Evolutionary conservation across 495 filamentous ascomycete genomes (phyloP), one percentile per base, ranked within the genome.

Genomic region (Penicillium psychrofluorescens): DNA sequence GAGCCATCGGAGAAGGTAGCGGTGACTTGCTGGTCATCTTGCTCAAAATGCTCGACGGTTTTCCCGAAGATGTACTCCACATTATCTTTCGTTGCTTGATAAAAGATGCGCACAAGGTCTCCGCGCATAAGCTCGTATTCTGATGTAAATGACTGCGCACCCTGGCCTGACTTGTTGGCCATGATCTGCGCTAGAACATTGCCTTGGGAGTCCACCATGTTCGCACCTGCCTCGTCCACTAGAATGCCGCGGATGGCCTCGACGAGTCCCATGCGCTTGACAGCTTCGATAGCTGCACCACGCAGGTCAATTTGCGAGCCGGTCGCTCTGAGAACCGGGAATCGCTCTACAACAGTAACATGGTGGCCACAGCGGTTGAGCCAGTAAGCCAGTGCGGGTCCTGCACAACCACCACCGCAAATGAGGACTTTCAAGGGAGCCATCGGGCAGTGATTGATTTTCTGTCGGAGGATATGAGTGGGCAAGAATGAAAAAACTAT

Each of bases 61-160:
- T 52, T 53, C 7, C 60, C 69, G 41, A 73, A 76, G 2, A 65
- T 45, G 39, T 70, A 71, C 37, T 54, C 43, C 10, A 69, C 56
- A 29, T 59, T 45, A 29, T 63, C 46, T 34, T 61, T 53, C 4
- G 59, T 71, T 10, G 57, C 59, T 7, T 71, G 59, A 27, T 70
- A 58, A 4, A 73, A 35, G 9, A 72, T 49, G 5, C 54, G 54
- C 0, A 59, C 47, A 3, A 76, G 48, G 47, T 74, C 72, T 4
- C 62, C 70, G 0, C 69, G 56, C 62, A 75, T 66, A 36, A 75
- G 72, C 48, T 76, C 70, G 41, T 51, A 73, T 33, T 75, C 68
- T 10, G 59, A 66, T 7, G 67, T 72, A 8, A 73, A 45, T 13
- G 46, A 43, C 22, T 56, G 54, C 14, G 55, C 44, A 1, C 64